Conservation (phyloP, 2,329 filamentous ascomycete genomes). For the Pseudofabraea citricarpa region DNA sequence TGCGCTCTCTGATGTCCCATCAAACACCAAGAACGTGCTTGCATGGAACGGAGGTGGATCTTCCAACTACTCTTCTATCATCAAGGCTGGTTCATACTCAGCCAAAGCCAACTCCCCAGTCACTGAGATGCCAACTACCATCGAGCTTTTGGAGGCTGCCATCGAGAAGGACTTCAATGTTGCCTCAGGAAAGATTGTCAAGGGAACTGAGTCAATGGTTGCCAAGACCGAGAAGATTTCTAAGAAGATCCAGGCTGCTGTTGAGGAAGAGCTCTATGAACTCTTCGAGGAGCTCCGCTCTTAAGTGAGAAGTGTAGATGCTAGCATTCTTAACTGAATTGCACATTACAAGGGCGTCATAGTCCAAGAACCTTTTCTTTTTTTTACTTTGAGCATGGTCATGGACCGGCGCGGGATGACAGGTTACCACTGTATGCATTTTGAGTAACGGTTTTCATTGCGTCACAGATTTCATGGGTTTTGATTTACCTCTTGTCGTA, state of each 20-base stretch:
- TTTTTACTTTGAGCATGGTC: constrained; percentile 23
- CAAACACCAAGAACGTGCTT: constrained; percentile 86
- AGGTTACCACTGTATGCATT: constrained; percentile 23
- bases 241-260: constrained; percentile 57
- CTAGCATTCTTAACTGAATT: background rate
- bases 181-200: constrained; percentile 51
- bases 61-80: constrained; percentile 83
- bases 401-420: constrained; percentile 23
- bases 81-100: constrained; percentile 69
- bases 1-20: constrained; percentile 76
- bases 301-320: constrained; percentile 11
- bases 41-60: constrained; percentile 98
- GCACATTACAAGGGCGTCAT: constrained; percentile 2
- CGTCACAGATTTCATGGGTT: constrained; percentile 7
- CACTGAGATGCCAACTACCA: constrained; percentile 43
- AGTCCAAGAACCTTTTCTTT: constrained; percentile 5
- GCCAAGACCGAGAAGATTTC: constrained; percentile 57
- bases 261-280: constrained; percentile 57
- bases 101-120: constrained; percentile 40
- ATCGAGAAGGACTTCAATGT: constrained; percentile 53
- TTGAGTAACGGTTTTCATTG: constrained; percentile 26
- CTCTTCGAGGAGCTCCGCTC: constrained; percentile 46
- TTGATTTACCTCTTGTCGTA: constrained; percentile 11
- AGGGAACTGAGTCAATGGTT: constrained; percentile 46
- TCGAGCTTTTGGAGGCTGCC: constrained; percentile 57